Base-by-base conservation (phyloP, 352 stramenopile genomes). In the Pythium phragmiticola region DNA sequence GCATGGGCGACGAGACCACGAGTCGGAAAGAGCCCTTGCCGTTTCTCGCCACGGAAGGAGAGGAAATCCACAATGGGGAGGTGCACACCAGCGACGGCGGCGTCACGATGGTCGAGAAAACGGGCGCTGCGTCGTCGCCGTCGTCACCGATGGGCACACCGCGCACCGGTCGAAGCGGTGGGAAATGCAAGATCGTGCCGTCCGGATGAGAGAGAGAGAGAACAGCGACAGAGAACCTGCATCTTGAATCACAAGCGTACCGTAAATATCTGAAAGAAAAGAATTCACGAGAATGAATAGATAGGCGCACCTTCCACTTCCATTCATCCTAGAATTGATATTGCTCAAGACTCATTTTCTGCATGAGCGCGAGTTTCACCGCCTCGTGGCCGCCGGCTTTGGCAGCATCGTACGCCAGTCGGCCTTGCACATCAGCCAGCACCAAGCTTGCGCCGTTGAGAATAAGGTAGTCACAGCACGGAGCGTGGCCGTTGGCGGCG, bases 381-480 rank as follows among this genome's bases (percentile, higher is more conserved):
- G 50, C 63, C 50, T 92, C 83, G 52, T 84, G 83, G 12, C 80
- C 83, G 9, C 74, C 66, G 4, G 66, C 66, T 50, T 89, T 87
- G 1, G 85, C 85, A 7, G 64, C 82, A 34, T 92, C 80, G 36
- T 81, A 84, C 7, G 85, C 77, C 19, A 90, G 61, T 41, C 74
- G 71, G 3, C 81, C 81, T 17, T 70, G 57, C 4, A 69, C 72
- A 43, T 94, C 82, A 0, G 71, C 65, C 2, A 83, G 21, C n/a
- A 75, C 71, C 8, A 91, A 57, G n/a, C 76, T 90, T 14, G 87
- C 81, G 28, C 87, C 87, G 42, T 95, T 95, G 4, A 91, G 65
- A 34, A 95, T 61, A 4, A 95, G 65, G 57, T 91, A 95, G 19
- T 95, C 82, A 41, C 84, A 95, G 56, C 78, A 90, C 0, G 62